These are phyloP conservation scores for Schwanniomyces occidentalis DNA, from an alignment of 805 yeast genomes.

Conservation along the genomic window DNA sequence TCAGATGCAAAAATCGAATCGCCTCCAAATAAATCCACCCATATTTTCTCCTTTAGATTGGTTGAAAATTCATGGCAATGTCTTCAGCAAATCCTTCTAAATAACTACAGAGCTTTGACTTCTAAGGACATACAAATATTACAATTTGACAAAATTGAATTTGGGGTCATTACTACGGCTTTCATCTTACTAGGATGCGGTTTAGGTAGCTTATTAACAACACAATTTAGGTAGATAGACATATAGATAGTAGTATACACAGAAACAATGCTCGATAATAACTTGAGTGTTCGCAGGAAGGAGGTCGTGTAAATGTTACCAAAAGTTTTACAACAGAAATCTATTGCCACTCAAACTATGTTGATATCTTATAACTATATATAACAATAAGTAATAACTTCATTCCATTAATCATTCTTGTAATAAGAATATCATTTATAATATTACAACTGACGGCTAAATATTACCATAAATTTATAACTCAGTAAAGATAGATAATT, in stretches of 20 bases:
- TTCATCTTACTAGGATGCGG: conserved; percentile 17
- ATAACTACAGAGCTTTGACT: conserved; percentile 16
- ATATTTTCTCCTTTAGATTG: not conserved
- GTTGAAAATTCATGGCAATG: conserved; percentile 16
- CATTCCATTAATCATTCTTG: too few relatives aligned
- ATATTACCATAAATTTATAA: too few relatives aligned
- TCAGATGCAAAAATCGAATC: not conserved
- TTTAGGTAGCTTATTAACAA: conserved; percentile 20
- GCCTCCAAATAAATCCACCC: not conserved
- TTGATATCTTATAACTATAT: too few relatives aligned
- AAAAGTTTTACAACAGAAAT: too few relatives aligned
- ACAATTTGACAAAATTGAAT: conserved; percentile 22
- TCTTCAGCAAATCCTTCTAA: conserved; percentile 10
- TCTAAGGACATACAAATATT: conserved; percentile 13
- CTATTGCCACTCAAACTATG: conserved; percentile 5
- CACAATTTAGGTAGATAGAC: conserved; percentile 4
- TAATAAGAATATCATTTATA: too few relatives aligned
- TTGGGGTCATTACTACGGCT: conserved; percentile 16
- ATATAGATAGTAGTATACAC: conserved; percentile 1
- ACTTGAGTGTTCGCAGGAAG: too few relatives aligned
- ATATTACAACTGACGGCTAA: too few relatives aligned
- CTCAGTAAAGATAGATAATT: too few relatives aligned
- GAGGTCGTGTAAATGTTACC: too few relatives aligned
- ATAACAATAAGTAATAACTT: too few relatives aligned
- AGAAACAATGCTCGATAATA: too few relatives aligned